Conservation (phyloP, 1,284 basidiomycete species). For the Pascua guehoae region DNA sequence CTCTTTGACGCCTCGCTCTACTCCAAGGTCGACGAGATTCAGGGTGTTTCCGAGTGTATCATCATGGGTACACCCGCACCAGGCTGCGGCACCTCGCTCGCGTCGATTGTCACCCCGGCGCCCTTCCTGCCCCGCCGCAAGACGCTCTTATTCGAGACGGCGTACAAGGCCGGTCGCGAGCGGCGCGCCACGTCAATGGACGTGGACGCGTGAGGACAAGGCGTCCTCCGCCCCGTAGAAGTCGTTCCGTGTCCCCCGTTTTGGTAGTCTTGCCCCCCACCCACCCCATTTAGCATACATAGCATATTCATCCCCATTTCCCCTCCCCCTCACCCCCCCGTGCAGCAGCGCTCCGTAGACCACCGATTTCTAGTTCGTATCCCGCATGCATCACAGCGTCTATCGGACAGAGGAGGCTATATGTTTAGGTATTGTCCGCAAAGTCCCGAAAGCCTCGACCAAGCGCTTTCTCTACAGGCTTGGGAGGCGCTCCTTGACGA, state of each 20-base stretch:
- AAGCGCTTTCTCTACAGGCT: background rate
- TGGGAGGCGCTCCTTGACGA: conserved; percentile 52
- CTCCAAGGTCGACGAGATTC: conserved; percentile 91
- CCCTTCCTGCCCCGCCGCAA: conserved; percentile 58
- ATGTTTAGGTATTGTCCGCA: background rate
- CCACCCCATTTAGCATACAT: too few relatives aligned
- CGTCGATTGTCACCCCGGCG: conserved; percentile 58
- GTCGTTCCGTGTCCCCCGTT: too few relatives aligned
- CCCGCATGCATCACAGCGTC: conserved; percentile 13
- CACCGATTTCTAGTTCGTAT: background rate
- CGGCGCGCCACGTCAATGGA: conserved; percentile 12
- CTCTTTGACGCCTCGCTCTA: conserved; percentile 96
- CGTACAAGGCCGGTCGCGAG: conserved; percentile 41
- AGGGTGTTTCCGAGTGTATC: conserved; percentile 97
- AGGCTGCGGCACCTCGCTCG: conserved; percentile 88
- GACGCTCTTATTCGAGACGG: conserved; percentile 59
- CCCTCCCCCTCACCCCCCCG: too few relatives aligned
- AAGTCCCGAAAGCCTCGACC: background rate
- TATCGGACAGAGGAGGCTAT: background rate
- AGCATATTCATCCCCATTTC: too few relatives aligned
- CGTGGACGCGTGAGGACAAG: conserved; percentile 1
- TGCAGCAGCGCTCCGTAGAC: background rate
- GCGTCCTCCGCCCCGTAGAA: too few relatives aligned
- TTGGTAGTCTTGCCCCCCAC: too few relatives aligned
- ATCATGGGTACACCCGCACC: conserved; percentile 99